Evolutionary conservation across 2,329 filamentous ascomycete species (phyloP).

Genomic region (Fusarium neocosmosporiellum): DNA sequence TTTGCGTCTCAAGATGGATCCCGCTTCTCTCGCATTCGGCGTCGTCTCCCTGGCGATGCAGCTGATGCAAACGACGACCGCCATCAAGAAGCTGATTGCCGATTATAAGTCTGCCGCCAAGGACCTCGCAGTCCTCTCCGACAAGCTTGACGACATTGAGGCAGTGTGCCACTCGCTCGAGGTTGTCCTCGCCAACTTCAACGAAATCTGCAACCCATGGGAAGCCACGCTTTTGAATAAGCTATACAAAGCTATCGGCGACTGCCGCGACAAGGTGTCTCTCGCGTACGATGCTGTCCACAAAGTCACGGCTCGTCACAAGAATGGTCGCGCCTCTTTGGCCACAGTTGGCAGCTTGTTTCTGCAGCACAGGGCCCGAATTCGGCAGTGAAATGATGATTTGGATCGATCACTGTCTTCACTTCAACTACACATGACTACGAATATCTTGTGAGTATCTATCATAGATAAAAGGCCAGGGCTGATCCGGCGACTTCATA

Average conservation of each 20-base stretch:
- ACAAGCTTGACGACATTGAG: slow-evolving; percentile 8
- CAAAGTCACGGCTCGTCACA: background rate
- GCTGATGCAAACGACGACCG: background rate
- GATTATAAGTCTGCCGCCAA: slow-evolving; percentile 19
- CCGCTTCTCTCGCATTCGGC: slow-evolving; percentile 17
- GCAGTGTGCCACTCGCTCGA: slow-evolving; percentile 3
- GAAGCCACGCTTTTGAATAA: background rate
- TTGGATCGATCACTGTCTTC: background rate
- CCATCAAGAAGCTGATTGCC: slow-evolving; percentile 9
- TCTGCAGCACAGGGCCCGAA: background rate
- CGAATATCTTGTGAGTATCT: background rate
- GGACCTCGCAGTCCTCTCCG: background rate
- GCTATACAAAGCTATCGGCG: background rate
- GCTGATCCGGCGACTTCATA: background rate
- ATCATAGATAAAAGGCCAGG: background rate
- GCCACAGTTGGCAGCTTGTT: background rate
- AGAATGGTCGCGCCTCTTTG: background rate
- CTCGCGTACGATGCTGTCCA: background rate
- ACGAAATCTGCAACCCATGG: background rate
- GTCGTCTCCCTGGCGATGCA: slow-evolving; percentile 15
- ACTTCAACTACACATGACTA: background rate
- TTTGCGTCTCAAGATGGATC: slow-evolving; percentile 9
- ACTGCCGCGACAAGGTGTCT: background rate
- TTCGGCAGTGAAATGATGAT: background rate
- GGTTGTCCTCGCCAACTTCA: background rate